Evolutionary conservation across 2,329 filamentous ascomycete genomes (phyloP), one percentile per base, ranked within the genome.

Genomic region (Emmonsiellopsis sp.): DNA sequence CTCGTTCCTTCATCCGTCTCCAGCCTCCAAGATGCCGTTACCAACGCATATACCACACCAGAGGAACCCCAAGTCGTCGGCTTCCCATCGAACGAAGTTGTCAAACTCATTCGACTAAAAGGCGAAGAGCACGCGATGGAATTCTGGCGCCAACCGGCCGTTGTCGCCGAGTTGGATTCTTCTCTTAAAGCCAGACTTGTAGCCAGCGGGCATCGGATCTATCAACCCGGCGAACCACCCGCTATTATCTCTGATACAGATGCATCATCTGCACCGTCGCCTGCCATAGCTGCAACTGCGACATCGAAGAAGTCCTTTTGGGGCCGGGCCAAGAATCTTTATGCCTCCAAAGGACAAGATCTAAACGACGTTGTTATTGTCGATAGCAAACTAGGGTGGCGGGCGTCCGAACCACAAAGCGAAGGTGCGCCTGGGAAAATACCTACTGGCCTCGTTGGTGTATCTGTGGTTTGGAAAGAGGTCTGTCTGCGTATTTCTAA

Each of bases 1-100:
- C 63, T 77, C 11, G 61, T 77, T 0, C 74, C 74, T 8, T 74
- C 72, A 3, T 70, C 74, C 55, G 65, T 71, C 8, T 61, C 64
- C 13, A 64, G 63, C 6, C 55, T 67, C 5, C 61, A 64, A 53
- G 55, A 53, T 45, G 48, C 46, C 21, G 45, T 51, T n/a, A 59
- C 53, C 52, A 57, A 57, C 44, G 54, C 57, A 21, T 57, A 58
- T 54, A 58, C 58, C 4, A 49, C 50, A 13, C 52, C 55, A 5
- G 56, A 57, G 34, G 58, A 61, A 39, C 55, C 57, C 45, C 68
- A 73, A 56, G 62, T 73, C 10, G 55, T 73, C 3, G 70, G 72
- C 0, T 72, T 74, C 49, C 61, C 68, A 1, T 65, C 64, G 10
- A 66, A 68, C 14, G 72, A 72, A 52, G 62, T 68, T 32, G 67